These are phyloP conservation scores for Aspergillus carbonarius DNA, from an alignment of 2,329 filamentous ascomycete genomes.

Conservation along the genomic window DNA sequence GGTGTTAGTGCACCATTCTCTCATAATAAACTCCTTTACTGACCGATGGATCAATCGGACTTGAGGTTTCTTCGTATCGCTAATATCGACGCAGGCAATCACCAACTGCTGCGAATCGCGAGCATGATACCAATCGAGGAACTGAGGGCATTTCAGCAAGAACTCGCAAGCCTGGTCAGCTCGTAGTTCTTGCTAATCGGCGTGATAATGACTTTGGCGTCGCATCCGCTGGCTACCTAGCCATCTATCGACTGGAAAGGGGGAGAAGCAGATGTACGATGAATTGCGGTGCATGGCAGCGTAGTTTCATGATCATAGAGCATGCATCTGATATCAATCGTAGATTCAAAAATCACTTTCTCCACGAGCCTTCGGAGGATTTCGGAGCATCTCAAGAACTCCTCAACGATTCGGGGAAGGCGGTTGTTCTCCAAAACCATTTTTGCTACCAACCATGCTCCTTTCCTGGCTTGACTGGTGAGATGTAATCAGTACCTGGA, in stretches of 20 bases:
- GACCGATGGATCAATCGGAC: not conserved
- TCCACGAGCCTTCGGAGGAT: slow-evolving; percentile 25
- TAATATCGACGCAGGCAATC: not conserved
- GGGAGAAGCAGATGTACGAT: slow-evolving; percentile 2
- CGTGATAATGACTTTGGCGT: slow-evolving; percentile 13
- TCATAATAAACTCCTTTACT: not conserved
- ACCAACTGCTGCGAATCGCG: slow-evolving; percentile 14
- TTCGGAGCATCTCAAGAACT: slow-evolving; percentile 27
- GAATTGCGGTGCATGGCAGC: slow-evolving; percentile 2
- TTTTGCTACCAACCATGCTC: slow-evolving; percentile 20
- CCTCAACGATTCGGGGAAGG: slow-evolving; percentile 25
- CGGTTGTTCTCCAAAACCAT: slow-evolving; percentile 24
- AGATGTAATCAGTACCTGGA: not conserved
- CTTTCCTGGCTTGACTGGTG: slow-evolving; percentile 13
- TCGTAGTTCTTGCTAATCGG: slow-evolving; percentile 9
- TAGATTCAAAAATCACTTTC: slow-evolving; percentile 25
- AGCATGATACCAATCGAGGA: slow-evolving; percentile 16
- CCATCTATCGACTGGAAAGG: slow-evolving; percentile 14
- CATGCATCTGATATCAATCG: slow-evolving; percentile 25
- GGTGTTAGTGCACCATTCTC: not conserved
- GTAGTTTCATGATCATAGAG: slow-evolving; percentile 27
- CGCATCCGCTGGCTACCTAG: slow-evolving; percentile 17
- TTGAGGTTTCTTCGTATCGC: not conserved
- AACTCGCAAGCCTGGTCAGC: slow-evolving; percentile 18
- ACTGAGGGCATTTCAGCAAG: slow-evolving; percentile 14